Evolutionary conservation across 1,284 basidiomycete genomes (phyloP), one percentile per base, ranked within the genome.

Genomic region (Phellinidium pouzarii): DNA sequence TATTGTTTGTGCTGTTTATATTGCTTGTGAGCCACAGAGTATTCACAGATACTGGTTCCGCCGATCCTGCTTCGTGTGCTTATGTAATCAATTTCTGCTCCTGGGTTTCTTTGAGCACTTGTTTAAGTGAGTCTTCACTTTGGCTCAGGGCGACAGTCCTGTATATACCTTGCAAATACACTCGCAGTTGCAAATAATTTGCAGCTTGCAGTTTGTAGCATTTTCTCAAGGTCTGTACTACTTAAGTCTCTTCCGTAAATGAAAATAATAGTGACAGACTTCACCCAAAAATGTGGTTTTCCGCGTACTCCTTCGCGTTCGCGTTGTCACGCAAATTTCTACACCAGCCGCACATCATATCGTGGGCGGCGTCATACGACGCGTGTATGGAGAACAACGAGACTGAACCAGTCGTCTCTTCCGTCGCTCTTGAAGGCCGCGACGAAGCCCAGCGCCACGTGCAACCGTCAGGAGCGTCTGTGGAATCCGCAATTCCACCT

Each of bases 351-450:
- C 36, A 47, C 37, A 38, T 31, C 12, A 42, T 23, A 23, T 25
- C 23, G 45, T 29, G 36, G 58, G 58, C 57, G 68, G 80, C 82
- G 81, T 85, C 81, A 69, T 68, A 59, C 67, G 79, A 82, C 84
- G 83, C 82, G 84, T 84, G 71, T 79, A 87, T 87, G 84, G 84
- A 83, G 66, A 73, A 77, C 72, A 76, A 68, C 69, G 79, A 78
- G 66, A 70, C 69, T 61, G 62, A 68, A 66, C 61, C 65, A 58
- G 66, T 66, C 65, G 68, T 67, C 67, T 66, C 66, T 65, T 64
- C 71, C 65, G 75, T 69, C 64, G 63, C 64, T 64, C 55, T 62
- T 58, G 59, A 59, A 60, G 57, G 62, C 57, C 59, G 62, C 59
- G 57, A 61, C 62, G 52, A 61, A 52, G 57, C 61, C 56, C 49